Percentiles rank a stretch among this genome's conserved stretches.
Conservation (phyloP, 495 filamentous ascomycete species). For the Acidiella bohemica region DNA sequence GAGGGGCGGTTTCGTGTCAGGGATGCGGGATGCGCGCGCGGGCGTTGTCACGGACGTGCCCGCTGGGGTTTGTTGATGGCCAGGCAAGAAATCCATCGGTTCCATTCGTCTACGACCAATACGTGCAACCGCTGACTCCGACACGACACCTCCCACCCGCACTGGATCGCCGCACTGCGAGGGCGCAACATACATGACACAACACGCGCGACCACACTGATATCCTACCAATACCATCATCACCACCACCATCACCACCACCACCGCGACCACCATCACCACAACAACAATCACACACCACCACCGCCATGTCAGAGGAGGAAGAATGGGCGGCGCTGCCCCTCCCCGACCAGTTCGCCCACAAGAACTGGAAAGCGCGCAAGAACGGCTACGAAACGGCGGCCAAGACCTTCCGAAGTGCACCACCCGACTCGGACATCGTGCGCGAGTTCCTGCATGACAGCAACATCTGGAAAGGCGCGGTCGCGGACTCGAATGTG, state of each 20-base stretch:
- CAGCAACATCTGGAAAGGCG: slow-evolving; percentile 75
- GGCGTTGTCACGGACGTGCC: no score
- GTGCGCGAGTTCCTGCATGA: slow-evolving; percentile 82
- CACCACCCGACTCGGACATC: slow-evolving; percentile 70
- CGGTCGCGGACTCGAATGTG: slow-evolving; percentile 90
- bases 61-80: no score
- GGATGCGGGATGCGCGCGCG: no score
- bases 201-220: background rate
- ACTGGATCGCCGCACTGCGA: no score
- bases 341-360: slow-evolving; percentile 66
- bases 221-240: no score
- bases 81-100: no score
- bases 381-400: slow-evolving; percentile 94
- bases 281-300: background rate
- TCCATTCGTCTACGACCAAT: no score
- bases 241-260: background rate
- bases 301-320: slow-evolving; percentile 50
- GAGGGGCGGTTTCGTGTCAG: no score
- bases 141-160: no score
- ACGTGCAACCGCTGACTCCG: no score
- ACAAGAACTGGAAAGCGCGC: slow-evolving; percentile 97
- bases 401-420: slow-evolving; percentile 68
- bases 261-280: background rate
- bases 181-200: background rate
- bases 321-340: slow-evolving; percentile 77